Percentiles rank a stretch among this genome's conserved stretches.
Conservation (phyloP, 495 filamentous ascomycete genomes). For the Pyronema omphalodes region DNA sequence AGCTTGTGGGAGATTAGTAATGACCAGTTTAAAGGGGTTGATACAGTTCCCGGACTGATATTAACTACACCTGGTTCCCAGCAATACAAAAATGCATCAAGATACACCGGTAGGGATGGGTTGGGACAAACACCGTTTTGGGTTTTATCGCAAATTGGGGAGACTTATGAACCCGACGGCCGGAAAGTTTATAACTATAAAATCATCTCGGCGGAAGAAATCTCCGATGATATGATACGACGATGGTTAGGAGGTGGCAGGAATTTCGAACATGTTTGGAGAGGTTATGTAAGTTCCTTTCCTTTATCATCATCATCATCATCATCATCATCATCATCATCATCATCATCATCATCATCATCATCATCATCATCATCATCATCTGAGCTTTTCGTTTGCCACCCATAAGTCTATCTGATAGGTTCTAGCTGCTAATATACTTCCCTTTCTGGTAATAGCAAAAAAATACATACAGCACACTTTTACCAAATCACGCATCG, state of each 20-base stretch:
- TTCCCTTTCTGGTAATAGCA: not conserved
- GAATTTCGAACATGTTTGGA: not conserved
- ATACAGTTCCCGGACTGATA: constrained; percentile 46
- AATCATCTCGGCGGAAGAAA: not conserved
- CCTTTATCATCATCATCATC: too few relatives aligned
- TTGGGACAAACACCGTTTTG: constrained; percentile 29
- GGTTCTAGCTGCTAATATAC: not conserved
- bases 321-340: too few relatives aligned
- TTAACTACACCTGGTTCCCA: constrained; percentile 50
- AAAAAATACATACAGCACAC: not conserved
- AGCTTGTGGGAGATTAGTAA: constrained; percentile 48
- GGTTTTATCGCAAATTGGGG: not conserved
- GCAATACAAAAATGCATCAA: constrained; percentile 22
- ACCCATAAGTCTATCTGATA: too few relatives aligned
- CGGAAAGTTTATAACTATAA: not conserved
- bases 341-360: too few relatives aligned
- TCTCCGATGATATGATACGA: not conserved
- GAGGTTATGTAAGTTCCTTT: not conserved
- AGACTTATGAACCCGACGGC: not conserved
- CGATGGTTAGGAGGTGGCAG: not conserved
- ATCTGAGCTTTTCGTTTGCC: not conserved
- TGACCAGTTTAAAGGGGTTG: constrained; percentile 44
- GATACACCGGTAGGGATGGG: constrained; percentile 30
- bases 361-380: too few relatives aligned
- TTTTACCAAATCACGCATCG: not conserved